These are phyloP conservation scores for Ustulina deusta DNA, from an alignment of 2,329 filamentous ascomycete species.

Conservation along the genomic window DNA sequence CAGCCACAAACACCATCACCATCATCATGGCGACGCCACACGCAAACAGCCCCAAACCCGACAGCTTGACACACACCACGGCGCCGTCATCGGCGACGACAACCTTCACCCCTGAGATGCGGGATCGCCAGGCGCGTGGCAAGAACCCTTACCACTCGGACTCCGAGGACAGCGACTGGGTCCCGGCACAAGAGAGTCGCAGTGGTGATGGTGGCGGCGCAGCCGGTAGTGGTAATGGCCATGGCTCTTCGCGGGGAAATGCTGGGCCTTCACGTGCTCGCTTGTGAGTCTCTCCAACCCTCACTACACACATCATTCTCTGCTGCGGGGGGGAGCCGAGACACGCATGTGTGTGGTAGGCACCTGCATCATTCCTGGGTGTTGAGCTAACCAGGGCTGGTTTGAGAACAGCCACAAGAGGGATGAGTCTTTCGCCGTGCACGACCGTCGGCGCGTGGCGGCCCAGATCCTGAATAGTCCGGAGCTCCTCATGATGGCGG, in stretches of 20 bases:
- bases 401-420: slow-evolving; percentile 18
- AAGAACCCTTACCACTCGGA: slow-evolving; percentile 64
- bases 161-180: slow-evolving; percentile 36
- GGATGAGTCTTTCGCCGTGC: slow-evolving; percentile 55
- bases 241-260: not conserved
- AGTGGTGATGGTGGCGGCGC: not conserved
- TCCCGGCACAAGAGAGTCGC: not conserved
- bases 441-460: slow-evolving; percentile 62
- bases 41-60: slow-evolving; percentile 19
- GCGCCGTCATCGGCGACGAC: not conserved
- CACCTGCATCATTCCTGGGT: not conserved
- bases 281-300: slow-evolving; percentile 22
- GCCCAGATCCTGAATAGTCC: slow-evolving; percentile 67
- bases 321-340: not conserved
- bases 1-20: not conserved
- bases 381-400: not conserved
- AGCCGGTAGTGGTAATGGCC: not conserved
- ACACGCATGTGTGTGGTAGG: not conserved
- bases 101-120: slow-evolving; percentile 63
- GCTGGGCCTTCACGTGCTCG: not conserved
- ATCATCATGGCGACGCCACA: not conserved
- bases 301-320: too few species aligned
- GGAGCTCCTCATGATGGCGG: slow-evolving; percentile 70
- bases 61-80: slow-evolving; percentile 1
- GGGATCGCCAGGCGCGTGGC: slow-evolving; percentile 69